These are phyloP conservation scores for Chrysanthemum makinoi DNA, from an alignment of 129 eudicot species.

Conservation along the genomic window DNA sequence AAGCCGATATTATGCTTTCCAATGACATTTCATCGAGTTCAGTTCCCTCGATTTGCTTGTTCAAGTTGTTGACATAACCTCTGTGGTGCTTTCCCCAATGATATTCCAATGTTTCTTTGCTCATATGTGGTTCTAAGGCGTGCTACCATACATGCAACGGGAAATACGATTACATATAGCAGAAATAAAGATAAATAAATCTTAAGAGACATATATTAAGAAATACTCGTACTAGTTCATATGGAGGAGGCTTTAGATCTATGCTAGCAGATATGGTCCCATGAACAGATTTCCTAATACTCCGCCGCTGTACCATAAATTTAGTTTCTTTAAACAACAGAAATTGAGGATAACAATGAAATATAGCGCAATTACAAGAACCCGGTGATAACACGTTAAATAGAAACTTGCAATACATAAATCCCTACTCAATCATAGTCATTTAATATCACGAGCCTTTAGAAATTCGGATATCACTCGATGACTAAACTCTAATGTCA, in stretches of 20 bases:
- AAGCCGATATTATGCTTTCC: slow-evolving; percentile 56
- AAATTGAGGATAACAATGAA: slow-evolving; percentile 1
- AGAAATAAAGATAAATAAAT: neutral
- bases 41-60: slow-evolving; percentile 93
- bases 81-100: slow-evolving; percentile 98
- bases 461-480: too few species aligned
- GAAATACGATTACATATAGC: neutral
- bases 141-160: slow-evolving; percentile 33
- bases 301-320: slow-evolving; percentile 50
- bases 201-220: neutral
- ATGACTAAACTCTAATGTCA: too few species aligned
- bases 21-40: slow-evolving; percentile 67
- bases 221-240: slow-evolving; percentile 48
- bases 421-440: neutral
- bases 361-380: neutral
- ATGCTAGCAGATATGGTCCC: slow-evolving; percentile 57
- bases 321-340: neutral
- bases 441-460: too few species aligned
- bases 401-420: neutral
- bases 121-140: slow-evolving; percentile 98
- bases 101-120: slow-evolving; percentile 74
- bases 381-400: neutral
- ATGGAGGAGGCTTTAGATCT: slow-evolving; percentile 86
- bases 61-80: slow-evolving; percentile 79
- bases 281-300: slow-evolving; percentile 40